These are phyloP conservation scores for Phaseolus coccineus DNA, from an alignment of 331 rosid species.

Conservation along the genomic window DNA sequence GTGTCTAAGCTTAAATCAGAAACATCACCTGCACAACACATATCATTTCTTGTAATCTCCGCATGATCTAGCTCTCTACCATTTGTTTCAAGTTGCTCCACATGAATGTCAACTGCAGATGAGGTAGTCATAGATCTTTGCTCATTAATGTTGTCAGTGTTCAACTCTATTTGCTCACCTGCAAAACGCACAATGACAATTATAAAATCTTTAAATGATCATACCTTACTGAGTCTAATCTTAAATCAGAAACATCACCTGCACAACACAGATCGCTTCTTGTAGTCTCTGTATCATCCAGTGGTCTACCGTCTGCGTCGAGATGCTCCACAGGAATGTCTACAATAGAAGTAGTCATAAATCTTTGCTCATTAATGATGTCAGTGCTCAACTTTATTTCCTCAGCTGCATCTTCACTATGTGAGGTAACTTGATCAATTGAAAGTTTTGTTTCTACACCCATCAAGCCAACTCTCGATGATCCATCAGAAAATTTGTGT, in stretches of 20 bases:
- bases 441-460: slow-evolving; percentile 37
- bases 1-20: slow-evolving; percentile 46
- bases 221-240: slow-evolving; percentile 41
- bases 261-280: slow-evolving; percentile 25
- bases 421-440: slow-evolving; percentile 39
- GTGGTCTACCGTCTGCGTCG: slow-evolving; percentile 38
- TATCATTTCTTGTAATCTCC: slow-evolving; percentile 39
- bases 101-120: slow-evolving; percentile 35
- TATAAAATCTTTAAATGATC: slow-evolving; percentile 43
- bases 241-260: slow-evolving; percentile 44
- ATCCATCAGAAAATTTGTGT: slow-evolving; percentile 10
- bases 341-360: slow-evolving; percentile 23
- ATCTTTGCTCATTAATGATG: slow-evolving; percentile 29
- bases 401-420: slow-evolving; percentile 39
- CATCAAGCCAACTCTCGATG: slow-evolving; percentile 25
- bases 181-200: slow-evolving; percentile 51
- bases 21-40: slow-evolving; percentile 18
- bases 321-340: slow-evolving; percentile 33
- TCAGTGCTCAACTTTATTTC: slow-evolving; percentile 38
- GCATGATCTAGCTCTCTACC: slow-evolving; percentile 35
- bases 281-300: slow-evolving; percentile 31
- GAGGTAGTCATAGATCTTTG: slow-evolving; percentile 22
- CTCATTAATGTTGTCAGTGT: slow-evolving; percentile 27
- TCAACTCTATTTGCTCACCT: slow-evolving; percentile 39
- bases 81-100: slow-evolving; percentile 36